A percentile compares a stretch with the other conserved stretches of the same genome.
These are phyloP conservation scores for Monilinia aucupariae DNA, from an alignment of 2,329 filamentous ascomycete species.

Conservation along the genomic window DNA sequence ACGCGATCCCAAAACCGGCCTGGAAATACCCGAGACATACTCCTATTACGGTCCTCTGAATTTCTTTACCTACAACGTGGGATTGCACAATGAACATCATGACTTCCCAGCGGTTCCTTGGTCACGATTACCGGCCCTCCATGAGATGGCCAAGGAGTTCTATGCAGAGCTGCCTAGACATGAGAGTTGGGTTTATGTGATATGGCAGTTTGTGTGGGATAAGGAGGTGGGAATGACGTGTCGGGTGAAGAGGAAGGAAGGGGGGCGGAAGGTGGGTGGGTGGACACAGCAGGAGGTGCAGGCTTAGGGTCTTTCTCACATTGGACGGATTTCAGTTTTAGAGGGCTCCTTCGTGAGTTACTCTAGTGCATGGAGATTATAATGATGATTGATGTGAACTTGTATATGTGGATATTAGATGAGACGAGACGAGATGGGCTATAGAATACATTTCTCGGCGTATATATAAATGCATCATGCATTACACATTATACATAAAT, in stretches of 20 bases:
- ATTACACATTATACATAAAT: neutral
- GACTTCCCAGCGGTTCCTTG: constrained; percentile 97
- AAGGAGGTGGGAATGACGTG: constrained; percentile 84
- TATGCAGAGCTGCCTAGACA: constrained; percentile 84
- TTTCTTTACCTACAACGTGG: constrained; percentile 91
- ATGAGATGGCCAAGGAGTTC: constrained; percentile 81
- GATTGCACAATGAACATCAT: constrained; percentile 97
- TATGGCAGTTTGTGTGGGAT: constrained; percentile 94
- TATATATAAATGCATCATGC: neutral
- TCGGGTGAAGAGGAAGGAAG: constrained; percentile 85
- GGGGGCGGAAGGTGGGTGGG: constrained; percentile 56
- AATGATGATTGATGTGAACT: neutral
- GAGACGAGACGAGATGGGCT: neutral
- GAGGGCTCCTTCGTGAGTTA: neutral
- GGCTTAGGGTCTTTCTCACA: constrained; percentile 36
- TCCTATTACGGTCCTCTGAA: constrained; percentile 95
- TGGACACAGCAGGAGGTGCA: constrained; percentile 69
- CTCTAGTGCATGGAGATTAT: neutral
- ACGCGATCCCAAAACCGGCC: constrained; percentile 49
- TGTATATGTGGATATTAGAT: constrained; percentile 3
- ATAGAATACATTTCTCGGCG: neutral
- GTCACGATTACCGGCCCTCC: constrained; percentile 74
- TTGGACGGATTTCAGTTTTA: neutral
- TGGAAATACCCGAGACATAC: constrained; percentile 82
- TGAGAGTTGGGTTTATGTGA: constrained; percentile 84